Evolutionary conservation across 2,329 filamentous ascomycete species (phyloP).

Genomic region (Aureobasidium leucospermi): DNA sequence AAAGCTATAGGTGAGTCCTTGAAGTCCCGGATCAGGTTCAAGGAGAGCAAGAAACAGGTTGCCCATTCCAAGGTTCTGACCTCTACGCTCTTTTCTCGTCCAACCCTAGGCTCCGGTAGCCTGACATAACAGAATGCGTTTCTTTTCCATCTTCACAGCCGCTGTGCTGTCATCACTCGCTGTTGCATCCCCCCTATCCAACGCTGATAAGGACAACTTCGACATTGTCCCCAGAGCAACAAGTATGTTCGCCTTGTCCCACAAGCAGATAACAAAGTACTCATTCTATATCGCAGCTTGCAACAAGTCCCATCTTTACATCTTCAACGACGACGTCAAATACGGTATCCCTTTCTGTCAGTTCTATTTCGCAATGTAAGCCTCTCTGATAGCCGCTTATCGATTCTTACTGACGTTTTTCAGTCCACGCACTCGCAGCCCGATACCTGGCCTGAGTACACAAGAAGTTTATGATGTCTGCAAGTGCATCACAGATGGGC

Average conservation of each 20-base stretch:
- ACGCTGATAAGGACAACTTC: background rate
- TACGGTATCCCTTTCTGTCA: background rate
- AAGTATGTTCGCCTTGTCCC: background rate
- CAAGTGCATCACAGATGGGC: background rate
- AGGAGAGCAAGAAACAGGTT: background rate
- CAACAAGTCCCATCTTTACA: background rate
- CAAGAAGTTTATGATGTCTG: background rate
- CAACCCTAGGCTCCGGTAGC: slow-evolving; percentile 7
- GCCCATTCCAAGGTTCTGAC: background rate
- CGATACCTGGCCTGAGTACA: background rate
- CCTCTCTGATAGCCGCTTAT: background rate
- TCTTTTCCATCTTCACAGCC: slow-evolving; percentile 1
- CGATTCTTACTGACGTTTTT: background rate
- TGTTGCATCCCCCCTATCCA: slow-evolving; percentile 1
- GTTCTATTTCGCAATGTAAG: slow-evolving; percentile 18
- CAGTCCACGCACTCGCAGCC: background rate
- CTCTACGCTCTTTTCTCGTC: background rate
- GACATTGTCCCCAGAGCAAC: background rate
- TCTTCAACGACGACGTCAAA: slow-evolving; percentile 2
- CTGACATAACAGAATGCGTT: slow-evolving; percentile 2
- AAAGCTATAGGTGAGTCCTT: background rate
- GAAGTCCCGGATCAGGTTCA: background rate
- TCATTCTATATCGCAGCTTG: background rate
- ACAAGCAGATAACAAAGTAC: background rate
- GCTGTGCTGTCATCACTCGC: background rate